phyloP scores from a whole-genome alignment of 129 eudicot genomes.

The Calendula officinalis region DNA sequence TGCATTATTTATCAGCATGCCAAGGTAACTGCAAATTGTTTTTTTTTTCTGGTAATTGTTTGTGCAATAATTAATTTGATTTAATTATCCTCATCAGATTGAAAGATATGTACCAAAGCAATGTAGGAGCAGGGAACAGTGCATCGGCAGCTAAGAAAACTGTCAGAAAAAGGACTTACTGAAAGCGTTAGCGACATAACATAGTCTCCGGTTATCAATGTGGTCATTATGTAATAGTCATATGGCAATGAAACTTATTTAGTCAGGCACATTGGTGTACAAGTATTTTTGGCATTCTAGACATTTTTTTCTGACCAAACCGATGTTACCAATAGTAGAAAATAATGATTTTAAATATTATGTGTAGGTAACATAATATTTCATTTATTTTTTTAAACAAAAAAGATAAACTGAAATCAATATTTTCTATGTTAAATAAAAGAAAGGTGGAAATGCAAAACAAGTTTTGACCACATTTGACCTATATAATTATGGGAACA shows the following conservation, averaged over 20 bases:
- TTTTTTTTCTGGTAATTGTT: background rate
- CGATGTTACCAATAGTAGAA: slow-evolving; percentile 12
- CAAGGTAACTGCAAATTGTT: slow-evolving; percentile 47
- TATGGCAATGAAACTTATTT: slow-evolving; percentile 1
- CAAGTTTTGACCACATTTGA: slow-evolving; percentile 25
- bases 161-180: slow-evolving; percentile 76
- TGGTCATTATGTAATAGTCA: background rate
- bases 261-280: slow-evolving; percentile 17
- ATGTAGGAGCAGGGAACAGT: slow-evolving; percentile 55
- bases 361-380: too few relatives aligned
- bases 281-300: slow-evolving; percentile 3
- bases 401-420: too few relatives aligned
- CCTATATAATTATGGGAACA: background rate
- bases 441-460: slow-evolving; percentile 19
- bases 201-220: background rate
- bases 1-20: slow-evolving; percentile 77
- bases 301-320: too few relatives aligned
- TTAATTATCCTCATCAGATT: slow-evolving; percentile 43
- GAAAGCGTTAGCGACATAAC: slow-evolving; percentile 22
- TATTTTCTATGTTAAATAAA: background rate
- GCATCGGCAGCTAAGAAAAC: slow-evolving; percentile 60
- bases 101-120: slow-evolving; percentile 73
- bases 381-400: too few relatives aligned
- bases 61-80: background rate
- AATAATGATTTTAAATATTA: background rate